Percentiles rank a stretch among this genome's conserved stretches.
Evolutionary conservation across 2,329 filamentous ascomycete genomes (phyloP).

Genomic region (Lachnum nothofagi): DNA sequence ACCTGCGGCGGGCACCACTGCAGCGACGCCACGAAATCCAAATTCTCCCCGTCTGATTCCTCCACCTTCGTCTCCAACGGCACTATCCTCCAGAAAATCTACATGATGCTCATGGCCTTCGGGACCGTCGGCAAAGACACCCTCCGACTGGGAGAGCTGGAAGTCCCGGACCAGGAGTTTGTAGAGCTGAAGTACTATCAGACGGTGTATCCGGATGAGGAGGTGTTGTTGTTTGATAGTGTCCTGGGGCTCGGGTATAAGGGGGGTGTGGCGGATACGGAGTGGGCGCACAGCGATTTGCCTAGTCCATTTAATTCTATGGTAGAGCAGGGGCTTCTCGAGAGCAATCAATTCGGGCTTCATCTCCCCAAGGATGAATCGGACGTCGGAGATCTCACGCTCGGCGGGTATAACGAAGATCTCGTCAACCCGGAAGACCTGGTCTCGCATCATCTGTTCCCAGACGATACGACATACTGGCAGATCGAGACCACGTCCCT

Average conservation of each 20-base stretch:
- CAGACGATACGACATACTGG: slow-evolving; percentile 6
- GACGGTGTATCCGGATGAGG: background rate
- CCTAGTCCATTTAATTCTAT: slow-evolving; percentile 6
- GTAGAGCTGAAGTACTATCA: background rate
- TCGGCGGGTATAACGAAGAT: slow-evolving; percentile 6
- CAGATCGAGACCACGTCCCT: background rate
- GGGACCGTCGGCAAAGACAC: background rate
- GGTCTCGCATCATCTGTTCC: background rate
- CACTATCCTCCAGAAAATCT: background rate
- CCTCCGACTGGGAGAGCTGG: background rate
- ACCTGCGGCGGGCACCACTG: slow-evolving; percentile 1
- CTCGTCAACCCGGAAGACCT: background rate
- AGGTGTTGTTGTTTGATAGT: background rate
- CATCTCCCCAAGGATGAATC: slow-evolving; percentile 2
- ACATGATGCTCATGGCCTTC: background rate
- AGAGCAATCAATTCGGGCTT: slow-evolving; percentile 9
- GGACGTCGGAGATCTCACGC: background rate
- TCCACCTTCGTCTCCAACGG: slow-evolving; percentile 3
- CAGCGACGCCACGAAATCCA: background rate
- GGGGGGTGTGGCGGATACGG: background rate
- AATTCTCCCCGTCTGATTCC: slow-evolving; percentile 7
- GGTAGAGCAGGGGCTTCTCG: slow-evolving; percentile 3
- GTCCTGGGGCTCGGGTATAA: background rate
- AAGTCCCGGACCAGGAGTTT: background rate
- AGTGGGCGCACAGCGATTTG: background rate